Conservation (phyloP, 2,329 filamentous ascomycete species). For the Raffaelea arxii region DNA sequence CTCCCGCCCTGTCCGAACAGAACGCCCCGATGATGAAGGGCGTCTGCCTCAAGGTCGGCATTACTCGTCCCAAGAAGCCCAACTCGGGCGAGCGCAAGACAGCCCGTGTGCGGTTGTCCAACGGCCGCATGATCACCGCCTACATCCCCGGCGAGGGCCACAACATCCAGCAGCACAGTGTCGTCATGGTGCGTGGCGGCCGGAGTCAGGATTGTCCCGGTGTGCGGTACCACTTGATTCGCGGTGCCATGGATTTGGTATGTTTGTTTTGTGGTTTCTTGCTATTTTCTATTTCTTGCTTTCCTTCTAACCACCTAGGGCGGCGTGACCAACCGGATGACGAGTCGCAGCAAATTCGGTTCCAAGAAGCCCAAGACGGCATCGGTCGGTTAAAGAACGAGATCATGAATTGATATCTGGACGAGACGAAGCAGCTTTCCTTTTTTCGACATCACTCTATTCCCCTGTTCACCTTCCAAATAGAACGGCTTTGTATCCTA, state of each 20-base stretch:
- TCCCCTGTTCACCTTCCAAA: too few species aligned
- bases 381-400: conserved; percentile 38
- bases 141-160: conserved; percentile 98
- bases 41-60: conserved; percentile 88
- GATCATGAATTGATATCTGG: too few species aligned
- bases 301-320: conserved; percentile 43
- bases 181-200: conserved; percentile 90
- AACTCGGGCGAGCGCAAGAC: conserved; percentile 97
- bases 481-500: too few species aligned
- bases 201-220: conserved; percentile 95
- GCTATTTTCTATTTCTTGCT: neutral
- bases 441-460: neutral
- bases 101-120: conserved; percentile 80
- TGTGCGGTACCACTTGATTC: conserved; percentile 89
- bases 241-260: conserved; percentile 89
- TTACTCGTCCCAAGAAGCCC: conserved; percentile 94
- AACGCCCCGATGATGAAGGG: conserved; percentile 80
- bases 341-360: conserved; percentile 89
- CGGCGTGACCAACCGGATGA: conserved; percentile 77
- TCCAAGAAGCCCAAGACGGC: conserved; percentile 97
- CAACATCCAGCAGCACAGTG: conserved; percentile 97
- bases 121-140: conserved; percentile 76
- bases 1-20: conserved; percentile 65
- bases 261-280: conserved; percentile 26
- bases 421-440: too few species aligned